These are phyloP conservation scores for Monosporozyma solicola DNA, from an alignment of 805 yeast species.

Conservation along the genomic window DNA sequence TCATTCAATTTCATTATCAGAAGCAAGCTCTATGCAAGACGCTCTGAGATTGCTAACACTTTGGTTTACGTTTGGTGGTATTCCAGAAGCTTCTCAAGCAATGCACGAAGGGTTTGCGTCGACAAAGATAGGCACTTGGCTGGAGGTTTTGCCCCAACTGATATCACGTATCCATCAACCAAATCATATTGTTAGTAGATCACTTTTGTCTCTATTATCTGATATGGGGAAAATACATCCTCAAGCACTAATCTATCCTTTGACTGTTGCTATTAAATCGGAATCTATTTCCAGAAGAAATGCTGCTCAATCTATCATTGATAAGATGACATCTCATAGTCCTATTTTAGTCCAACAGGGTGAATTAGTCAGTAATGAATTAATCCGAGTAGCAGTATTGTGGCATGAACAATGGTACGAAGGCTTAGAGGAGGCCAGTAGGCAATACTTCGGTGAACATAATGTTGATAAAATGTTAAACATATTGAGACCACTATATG, in stretches of 20 bases:
- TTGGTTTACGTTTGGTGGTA: slow-evolving; percentile 96
- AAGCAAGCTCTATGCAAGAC: slow-evolving; percentile 83
- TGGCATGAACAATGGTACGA: slow-evolving; percentile 99
- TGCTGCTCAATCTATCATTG: slow-evolving; percentile 87
- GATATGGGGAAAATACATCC: slow-evolving; percentile 94
- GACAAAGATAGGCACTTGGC: slow-evolving; percentile 89
- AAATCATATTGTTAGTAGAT: slow-evolving; percentile 69
- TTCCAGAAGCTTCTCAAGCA: slow-evolving; percentile 82
- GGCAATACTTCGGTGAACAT: slow-evolving; percentile 87
- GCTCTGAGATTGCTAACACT: slow-evolving; percentile 80
- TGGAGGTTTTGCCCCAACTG: slow-evolving; percentile 90
- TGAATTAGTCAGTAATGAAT: slow-evolving; percentile 85
- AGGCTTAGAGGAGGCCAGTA: slow-evolving; percentile 92
- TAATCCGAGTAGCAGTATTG: slow-evolving; percentile 87
- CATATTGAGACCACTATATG: slow-evolving; percentile 81
- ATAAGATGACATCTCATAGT: slow-evolving; percentile 85
- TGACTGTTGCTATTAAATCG: slow-evolving; percentile 91
- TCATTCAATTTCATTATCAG: slow-evolving; percentile 84
- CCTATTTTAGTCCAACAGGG: slow-evolving; percentile 83
- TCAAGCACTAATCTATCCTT: slow-evolving; percentile 90
- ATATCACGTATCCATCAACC: slow-evolving; percentile 97
- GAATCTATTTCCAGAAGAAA: slow-evolving; percentile 82
- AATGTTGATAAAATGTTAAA: slow-evolving; percentile 92
- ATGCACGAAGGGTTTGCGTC: slow-evolving; percentile 83
- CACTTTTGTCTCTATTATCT: slow-evolving; percentile 69